These are phyloP conservation scores for Sindora glabra DNA, from an alignment of 306 rosid species.

Conservation along the genomic window DNA sequence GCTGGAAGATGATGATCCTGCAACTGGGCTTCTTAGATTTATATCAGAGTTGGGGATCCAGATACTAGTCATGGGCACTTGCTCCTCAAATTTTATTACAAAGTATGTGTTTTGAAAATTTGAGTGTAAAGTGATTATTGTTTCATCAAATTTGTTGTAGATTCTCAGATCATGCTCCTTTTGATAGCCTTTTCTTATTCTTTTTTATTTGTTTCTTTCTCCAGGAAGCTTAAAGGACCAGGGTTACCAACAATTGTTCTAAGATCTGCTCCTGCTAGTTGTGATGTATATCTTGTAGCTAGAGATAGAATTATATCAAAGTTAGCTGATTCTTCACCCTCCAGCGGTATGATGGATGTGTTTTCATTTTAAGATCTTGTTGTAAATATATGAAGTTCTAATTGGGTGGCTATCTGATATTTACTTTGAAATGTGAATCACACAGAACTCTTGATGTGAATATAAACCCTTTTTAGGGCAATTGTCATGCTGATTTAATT, in stretches of 20 bases:
- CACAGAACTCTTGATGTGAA: background rate
- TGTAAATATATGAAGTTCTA: background rate
- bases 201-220: background rate
- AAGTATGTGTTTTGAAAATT: slow-evolving; percentile 34
- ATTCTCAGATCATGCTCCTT: slow-evolving; percentile 4
- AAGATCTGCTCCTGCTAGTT: slow-evolving; percentile 38
- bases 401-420: slow-evolving; percentile 3
- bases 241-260: slow-evolving; percentile 56
- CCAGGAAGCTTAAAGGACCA: slow-evolving; percentile 81
- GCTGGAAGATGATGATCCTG: slow-evolving; percentile 73
- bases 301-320: slow-evolving; percentile 46
- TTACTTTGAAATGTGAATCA: background rate
- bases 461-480: background rate
- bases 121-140: background rate
- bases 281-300: slow-evolving; percentile 57
- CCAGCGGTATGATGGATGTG: slow-evolving; percentile 38
- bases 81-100: slow-evolving; percentile 50
- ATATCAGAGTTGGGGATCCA: slow-evolving; percentile 47
- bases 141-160: background rate
- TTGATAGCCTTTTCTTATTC: slow-evolving; percentile 4
- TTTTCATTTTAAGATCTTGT: slow-evolving; percentile 14
- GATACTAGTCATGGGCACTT: slow-evolving; percentile 61
- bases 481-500: slow-evolving; percentile 5
- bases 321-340: slow-evolving; percentile 35
- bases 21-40: slow-evolving; percentile 59